Base-by-base conservation (phyloP, 2,329 filamentous ascomycete genomes). In the Colletotrichum endophyticum region DNA sequence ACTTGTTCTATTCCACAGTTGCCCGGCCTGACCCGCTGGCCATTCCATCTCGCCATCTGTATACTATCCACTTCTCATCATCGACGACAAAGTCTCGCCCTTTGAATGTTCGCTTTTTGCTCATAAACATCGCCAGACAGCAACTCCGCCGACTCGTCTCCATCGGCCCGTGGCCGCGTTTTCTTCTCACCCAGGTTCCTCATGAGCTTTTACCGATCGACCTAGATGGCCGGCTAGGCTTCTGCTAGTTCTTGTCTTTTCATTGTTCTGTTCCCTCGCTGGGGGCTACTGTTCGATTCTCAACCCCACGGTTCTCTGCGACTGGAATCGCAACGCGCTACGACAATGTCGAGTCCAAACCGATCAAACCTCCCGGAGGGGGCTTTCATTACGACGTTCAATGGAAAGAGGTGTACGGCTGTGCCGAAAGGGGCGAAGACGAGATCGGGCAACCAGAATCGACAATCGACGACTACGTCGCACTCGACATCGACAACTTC, bases 331-430 rank as follows among this genome's bases (percentile, higher is more conserved):
- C 87, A 81, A 81, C 78, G 49, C 72, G 79, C 78, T 78, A 76
- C 62, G 78, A 75, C 74, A 74, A 90, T 90, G 88, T 86, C 85
- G 73, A 85, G 81, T 76, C 80, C 84, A 72, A 85, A 73, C 30
- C 70, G 73, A 36, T 73, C 64, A 73, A 64, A 82, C 81, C 85
- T 89, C 81, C 86, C 85, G 78, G 82, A 83, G 80, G 87, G 88
- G 81, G 86, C 87, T 76, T 87, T 88, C 76, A 86, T 89, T 74
- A 91, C 89, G 71, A 87, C 83, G 66, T 84, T 91, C 71, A 82
- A 86, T 73, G 89, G 88, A 68, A 88, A 86, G 81, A 86, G 86
- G 82, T 91, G 90, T 84, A 91, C 90, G 80, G 89, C 88, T 76
- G 84, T 91, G 78, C 89, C 89, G 64, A 88, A 82, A 79, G 57